phyloP scores from a whole-genome alignment of 2,329 filamentous ascomycete species.

The Myriosclerotinia curreyana region DNA sequence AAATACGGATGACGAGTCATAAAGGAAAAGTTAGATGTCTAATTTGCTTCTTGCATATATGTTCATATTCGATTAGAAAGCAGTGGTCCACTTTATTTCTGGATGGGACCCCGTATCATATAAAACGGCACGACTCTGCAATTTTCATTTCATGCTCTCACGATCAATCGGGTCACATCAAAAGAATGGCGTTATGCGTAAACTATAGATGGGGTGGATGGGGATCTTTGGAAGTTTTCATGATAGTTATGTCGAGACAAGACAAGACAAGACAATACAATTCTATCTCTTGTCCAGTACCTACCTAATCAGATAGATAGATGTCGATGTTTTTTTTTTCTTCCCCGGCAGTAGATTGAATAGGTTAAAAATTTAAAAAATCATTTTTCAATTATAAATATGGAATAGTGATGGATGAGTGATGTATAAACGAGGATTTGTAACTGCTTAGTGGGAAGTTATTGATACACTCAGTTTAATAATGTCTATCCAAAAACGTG shows the following conservation, averaged over 20 bases:
- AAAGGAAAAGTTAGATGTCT: conserved; percentile 13
- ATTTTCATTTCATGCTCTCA: conserved; percentile 9
- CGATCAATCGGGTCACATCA: conserved; percentile 7
- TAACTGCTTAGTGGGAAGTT: too few species aligned
- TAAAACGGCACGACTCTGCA: background rate
- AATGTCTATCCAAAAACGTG: too few species aligned
- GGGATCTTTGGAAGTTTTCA: conserved; percentile 8
- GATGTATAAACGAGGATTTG: too few species aligned
- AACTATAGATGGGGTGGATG: conserved; percentile 15
- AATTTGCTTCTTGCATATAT: conserved; percentile 20
- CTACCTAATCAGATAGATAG: conserved; percentile 11
- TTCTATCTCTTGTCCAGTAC: background rate
- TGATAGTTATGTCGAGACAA: conserved; percentile 5
- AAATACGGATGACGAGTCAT: conserved; percentile 38
- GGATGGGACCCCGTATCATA: conserved; percentile 11
- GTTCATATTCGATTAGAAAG: conserved; percentile 17
- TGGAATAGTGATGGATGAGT: background rate
- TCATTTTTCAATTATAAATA: background rate
- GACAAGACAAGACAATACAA: background rate
- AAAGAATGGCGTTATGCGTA: conserved; percentile 15
- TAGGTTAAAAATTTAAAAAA: background rate
- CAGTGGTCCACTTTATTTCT: conserved; percentile 2
- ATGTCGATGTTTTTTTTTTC: background rate
- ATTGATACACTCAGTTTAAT: too few species aligned
- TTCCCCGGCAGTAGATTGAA: background rate